A percentile compares a stretch with the other conserved stretches of the same genome.
Evolutionary conservation across 2,329 filamentous ascomycete genomes (phyloP).

Genomic region (Blastomyces emzantsi): DNA sequence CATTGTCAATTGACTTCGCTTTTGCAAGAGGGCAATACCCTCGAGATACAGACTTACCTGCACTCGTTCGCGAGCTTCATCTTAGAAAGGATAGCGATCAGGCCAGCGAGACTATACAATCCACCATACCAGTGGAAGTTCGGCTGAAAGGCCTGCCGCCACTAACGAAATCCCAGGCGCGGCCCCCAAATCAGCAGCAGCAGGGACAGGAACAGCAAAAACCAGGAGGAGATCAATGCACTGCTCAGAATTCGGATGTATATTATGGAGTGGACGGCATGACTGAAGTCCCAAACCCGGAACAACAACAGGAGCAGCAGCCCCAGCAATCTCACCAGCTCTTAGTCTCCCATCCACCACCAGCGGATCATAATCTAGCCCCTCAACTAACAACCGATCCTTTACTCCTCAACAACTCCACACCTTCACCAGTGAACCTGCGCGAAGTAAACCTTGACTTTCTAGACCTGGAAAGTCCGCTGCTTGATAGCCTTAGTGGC

Average conservation of each 20-base stretch:
- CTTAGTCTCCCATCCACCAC: neutral
- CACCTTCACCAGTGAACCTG: neutral
- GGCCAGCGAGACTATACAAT: neutral
- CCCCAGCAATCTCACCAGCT: neutral
- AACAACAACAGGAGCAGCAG: slow-evolving; percentile 1
- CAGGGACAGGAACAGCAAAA: neutral
- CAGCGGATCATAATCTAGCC: neutral
- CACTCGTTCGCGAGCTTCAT: slow-evolving; percentile 12
- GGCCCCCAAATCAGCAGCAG: neutral
- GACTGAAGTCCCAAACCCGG: neutral
- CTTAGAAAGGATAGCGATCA: neutral
- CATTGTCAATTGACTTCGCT: slow-evolving; percentile 13
- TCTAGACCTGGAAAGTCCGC: slow-evolving; percentile 10
- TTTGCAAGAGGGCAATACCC: slow-evolving; percentile 12
- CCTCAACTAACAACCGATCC: neutral
- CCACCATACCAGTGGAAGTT: neutral
- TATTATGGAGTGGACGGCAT: slow-evolving; percentile 1
- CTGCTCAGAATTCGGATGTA: neutral
- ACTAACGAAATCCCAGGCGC: neutral
- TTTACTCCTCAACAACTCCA: neutral
- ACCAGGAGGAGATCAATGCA: neutral
- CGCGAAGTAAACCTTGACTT: slow-evolving; percentile 14
- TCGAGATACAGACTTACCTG: slow-evolving; percentile 12
- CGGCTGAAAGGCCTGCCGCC: neutral
- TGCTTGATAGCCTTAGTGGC: neutral